Evolutionary conservation across 208 protist genomes (phyloP).

Genomic region (Leishmania arabica): DNA sequence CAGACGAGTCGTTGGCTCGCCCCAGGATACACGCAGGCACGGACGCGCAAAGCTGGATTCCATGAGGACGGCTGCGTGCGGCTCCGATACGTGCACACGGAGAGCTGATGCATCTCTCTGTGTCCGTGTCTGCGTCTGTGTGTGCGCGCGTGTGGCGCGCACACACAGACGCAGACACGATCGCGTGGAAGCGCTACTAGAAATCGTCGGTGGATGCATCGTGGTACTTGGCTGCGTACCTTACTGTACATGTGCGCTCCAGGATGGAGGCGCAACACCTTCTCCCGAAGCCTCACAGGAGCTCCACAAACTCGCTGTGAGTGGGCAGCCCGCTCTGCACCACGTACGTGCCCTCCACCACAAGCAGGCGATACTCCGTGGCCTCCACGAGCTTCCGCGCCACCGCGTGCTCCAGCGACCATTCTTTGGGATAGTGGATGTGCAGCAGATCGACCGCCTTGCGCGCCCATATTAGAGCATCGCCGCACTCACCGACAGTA

Average conservation of each 20-base stretch:
- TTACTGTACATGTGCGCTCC: neutral
- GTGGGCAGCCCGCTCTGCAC: constrained; percentile 31
- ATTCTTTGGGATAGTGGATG: constrained; percentile 38
- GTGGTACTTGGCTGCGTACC: neutral
- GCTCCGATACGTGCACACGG: neutral
- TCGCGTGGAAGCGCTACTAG: neutral
- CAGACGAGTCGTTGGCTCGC: neutral
- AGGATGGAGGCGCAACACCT: neutral
- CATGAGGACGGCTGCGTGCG: neutral
- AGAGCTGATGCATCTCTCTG: neutral
- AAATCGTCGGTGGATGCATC: neutral
- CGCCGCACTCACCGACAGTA: constrained; percentile 46
- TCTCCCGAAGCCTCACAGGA: constrained; percentile 6
- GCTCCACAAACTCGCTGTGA: constrained; percentile 12
- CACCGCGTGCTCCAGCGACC: constrained; percentile 39
- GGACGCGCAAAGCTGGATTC: neutral
- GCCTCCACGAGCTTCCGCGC: constrained; percentile 30
- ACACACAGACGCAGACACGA: neutral
- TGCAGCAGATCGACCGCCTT: constrained; percentile 35
- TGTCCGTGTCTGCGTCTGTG: too few species aligned
- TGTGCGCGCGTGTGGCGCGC: neutral
- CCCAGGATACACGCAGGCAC: neutral
- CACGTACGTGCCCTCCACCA: constrained; percentile 51
- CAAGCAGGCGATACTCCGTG: constrained; percentile 37
- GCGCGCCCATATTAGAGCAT: constrained; percentile 48